Evolutionary conservation across 306 rosid genomes (phyloP).

Genomic region (Quercus parvula): DNA sequence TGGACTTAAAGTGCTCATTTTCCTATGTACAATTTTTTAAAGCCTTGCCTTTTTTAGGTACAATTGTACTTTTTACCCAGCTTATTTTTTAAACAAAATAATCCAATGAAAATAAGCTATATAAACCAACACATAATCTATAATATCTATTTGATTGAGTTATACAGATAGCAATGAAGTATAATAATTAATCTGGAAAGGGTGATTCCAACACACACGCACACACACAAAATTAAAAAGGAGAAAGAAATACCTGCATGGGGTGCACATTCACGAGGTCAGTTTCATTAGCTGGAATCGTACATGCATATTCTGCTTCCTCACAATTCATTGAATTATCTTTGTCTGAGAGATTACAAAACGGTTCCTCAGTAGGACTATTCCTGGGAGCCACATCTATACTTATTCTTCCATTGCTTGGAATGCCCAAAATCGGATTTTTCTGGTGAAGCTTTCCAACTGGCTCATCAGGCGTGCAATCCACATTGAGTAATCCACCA

Average conservation of each 20-base stretch:
- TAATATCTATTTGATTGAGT: background rate
- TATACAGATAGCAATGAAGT: background rate
- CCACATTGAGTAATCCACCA: slow-evolving; percentile 22
- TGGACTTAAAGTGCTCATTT: too few relatives aligned
- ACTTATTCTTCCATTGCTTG: slow-evolving; percentile 8
- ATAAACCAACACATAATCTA: background rate
- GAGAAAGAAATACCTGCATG: slow-evolving; percentile 44
- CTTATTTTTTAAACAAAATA: too few relatives aligned
- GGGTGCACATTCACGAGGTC: slow-evolving; percentile 32
- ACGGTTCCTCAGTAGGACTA: slow-evolving; percentile 3
- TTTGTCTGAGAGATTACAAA: slow-evolving; percentile 14
- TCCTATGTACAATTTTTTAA: too few relatives aligned
- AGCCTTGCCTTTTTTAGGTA: too few relatives aligned
- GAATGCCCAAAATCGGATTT: slow-evolving; percentile 5
- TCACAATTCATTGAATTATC: slow-evolving; percentile 26
- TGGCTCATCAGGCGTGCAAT: slow-evolving; percentile 20
- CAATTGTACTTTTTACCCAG: too few relatives aligned
- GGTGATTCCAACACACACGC: background rate
- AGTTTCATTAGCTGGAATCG: slow-evolving; percentile 33
- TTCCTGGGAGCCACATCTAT: background rate
- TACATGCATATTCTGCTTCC: slow-evolving; percentile 28
- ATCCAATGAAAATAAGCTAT: too few relatives aligned
- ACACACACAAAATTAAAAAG: background rate
- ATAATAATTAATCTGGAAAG: slow-evolving; percentile 19
- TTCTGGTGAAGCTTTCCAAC: background rate